A percentile compares a stretch with the other conserved stretches of the same genome.
Conservation (phyloP, 179 eudicot genomes). For the Silene noctiflora region DNA sequence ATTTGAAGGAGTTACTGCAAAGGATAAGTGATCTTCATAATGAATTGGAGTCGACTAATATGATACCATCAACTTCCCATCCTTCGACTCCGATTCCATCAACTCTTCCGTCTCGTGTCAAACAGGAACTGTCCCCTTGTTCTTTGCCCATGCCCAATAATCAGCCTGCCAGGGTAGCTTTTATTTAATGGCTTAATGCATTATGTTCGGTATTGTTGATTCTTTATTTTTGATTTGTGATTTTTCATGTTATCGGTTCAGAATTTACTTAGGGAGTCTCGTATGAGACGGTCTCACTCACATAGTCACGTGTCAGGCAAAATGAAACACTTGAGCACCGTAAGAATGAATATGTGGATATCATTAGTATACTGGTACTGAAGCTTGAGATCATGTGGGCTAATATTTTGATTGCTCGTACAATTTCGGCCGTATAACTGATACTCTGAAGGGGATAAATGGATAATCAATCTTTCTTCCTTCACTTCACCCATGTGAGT, state of each 20-base stretch:
- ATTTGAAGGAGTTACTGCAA: constrained; percentile 80
- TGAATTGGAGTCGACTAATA: constrained; percentile 69
- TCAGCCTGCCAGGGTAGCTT: constrained; percentile 71
- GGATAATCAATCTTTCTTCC: no score
- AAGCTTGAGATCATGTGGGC: not conserved
- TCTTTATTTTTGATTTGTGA: not conserved
- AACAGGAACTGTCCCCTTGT: constrained; percentile 75
- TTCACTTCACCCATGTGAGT: no score
- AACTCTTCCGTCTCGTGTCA: constrained; percentile 56
- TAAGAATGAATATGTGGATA: no score
- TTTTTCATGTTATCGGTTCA: not conserved
- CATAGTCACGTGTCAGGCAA: no score
- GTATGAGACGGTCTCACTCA: no score
- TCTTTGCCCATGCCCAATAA: constrained; percentile 65
- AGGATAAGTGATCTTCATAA: constrained; percentile 82
- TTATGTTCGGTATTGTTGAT: not conserved
- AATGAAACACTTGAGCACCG: no score
- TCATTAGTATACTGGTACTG: no score
- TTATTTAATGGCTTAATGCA: not conserved
- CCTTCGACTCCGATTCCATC: constrained; percentile 63
- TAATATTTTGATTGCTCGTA: not conserved
- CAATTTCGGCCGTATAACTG: not conserved
- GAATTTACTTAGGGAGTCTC: not conserved
- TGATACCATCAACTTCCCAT: constrained; percentile 55
- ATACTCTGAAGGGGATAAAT: no score